A percentile compares a stretch with the other conserved stretches of the same genome.
phyloP scores from a whole-genome alignment of 805 yeast genomes.

The Monosporozyma servazzii region DNA sequence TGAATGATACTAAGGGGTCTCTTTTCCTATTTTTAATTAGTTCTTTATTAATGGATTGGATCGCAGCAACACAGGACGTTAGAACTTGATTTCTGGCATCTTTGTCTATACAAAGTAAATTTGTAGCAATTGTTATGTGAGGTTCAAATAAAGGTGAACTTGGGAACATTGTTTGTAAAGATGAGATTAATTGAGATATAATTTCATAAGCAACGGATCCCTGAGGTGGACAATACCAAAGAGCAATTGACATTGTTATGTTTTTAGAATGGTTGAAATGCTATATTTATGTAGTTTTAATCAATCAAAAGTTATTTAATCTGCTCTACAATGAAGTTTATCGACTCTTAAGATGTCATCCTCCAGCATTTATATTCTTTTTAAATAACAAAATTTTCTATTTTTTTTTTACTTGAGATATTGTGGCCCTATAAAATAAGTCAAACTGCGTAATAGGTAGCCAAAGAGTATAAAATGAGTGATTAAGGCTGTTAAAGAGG shows the following conservation, averaged over 20 bases:
- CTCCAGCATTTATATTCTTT: no score
- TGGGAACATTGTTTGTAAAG: slow-evolving; percentile 62
- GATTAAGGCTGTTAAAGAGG: no score
- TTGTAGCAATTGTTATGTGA: slow-evolving; percentile 67
- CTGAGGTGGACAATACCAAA: slow-evolving; percentile 68
- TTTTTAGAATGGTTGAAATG: neutral
- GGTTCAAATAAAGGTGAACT: slow-evolving; percentile 65
- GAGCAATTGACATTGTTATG: slow-evolving; percentile 40
- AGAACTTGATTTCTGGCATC: slow-evolving; percentile 53
- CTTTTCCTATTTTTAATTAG: slow-evolving; percentile 5
- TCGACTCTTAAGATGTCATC: no score
- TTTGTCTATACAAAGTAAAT: slow-evolving; percentile 39
- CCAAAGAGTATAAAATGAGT: no score
- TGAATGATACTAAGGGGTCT: slow-evolving; percentile 18
- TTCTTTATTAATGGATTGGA: slow-evolving; percentile 30
- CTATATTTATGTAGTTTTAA: no score
- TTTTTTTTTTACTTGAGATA: no score
- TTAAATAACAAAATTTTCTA: no score
- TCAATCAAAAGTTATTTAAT: no score
- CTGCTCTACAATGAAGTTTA: no score
- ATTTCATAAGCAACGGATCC: slow-evolving; percentile 47
- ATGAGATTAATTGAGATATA: slow-evolving; percentile 49
- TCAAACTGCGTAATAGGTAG: no score
- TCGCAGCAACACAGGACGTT: slow-evolving; percentile 46
- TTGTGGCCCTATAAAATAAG: no score